Conservation (phyloP, 305 asterid species). For the Fraxinus platypoda region DNA sequence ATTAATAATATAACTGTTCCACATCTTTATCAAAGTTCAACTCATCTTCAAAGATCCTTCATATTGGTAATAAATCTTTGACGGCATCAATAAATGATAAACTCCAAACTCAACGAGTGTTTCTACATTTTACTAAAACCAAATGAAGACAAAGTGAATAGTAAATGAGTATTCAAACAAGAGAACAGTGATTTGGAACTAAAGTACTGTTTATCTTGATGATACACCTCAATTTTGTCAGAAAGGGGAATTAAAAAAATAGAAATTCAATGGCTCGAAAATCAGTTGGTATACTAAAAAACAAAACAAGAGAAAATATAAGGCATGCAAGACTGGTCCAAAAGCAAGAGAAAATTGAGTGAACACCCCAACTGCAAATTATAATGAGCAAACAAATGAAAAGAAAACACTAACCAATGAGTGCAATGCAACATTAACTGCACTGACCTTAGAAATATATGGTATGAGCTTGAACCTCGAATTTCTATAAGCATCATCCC, state of each 20-base stretch:
- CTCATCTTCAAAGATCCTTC: background rate
- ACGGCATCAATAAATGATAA: background rate
- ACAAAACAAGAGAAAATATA: slow-evolving; percentile 2
- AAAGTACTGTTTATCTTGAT: slow-evolving; percentile 6
- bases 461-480: slow-evolving; percentile 98
- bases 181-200: background rate
- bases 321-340: background rate
- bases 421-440: slow-evolving; percentile 13
- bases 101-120: background rate
- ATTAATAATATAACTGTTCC: background rate
- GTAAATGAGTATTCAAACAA: background rate
- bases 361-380: background rate
- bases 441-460: slow-evolving; percentile 74
- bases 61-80: background rate
- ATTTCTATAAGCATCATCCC: slow-evolving; percentile 87
- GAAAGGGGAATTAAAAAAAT: slow-evolving; percentile 3
- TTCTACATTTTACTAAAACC: background rate
- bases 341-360: slow-evolving; percentile 4
- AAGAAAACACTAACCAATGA: slow-evolving; percentile 8
- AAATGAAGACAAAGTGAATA: background rate
- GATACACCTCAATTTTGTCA: background rate
- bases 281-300: slow-evolving; percentile 5
- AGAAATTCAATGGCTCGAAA: background rate
- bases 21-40: background rate
- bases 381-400: slow-evolving; percentile 11